Evolutionary conservation across 441 rosid genomes (phyloP).

Genomic region (Flueggea neowawraea): DNA sequence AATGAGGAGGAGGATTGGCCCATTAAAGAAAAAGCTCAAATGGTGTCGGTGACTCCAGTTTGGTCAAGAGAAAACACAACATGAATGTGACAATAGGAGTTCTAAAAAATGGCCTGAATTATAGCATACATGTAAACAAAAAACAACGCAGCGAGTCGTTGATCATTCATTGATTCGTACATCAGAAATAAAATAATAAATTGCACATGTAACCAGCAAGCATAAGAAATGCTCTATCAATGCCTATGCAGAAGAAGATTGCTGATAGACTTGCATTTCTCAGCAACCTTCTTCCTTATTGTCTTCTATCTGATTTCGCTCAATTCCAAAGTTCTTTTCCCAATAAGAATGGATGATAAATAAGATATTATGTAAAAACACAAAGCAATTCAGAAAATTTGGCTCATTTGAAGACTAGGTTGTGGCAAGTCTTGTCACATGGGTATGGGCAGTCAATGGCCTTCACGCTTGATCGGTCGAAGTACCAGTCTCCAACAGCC

Average conservation of each 20-base stretch:
- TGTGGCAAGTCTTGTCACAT: constrained; percentile 88
- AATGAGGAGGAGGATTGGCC: too few relatives aligned
- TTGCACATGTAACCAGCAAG: background rate
- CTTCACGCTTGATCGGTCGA: constrained; percentile 62
- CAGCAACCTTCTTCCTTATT: constrained; percentile 21
- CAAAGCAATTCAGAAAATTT: background rate
- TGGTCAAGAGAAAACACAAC: too few relatives aligned
- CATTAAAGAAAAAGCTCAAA: too few relatives aligned
- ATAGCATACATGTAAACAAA: too few relatives aligned
- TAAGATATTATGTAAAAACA: constrained; percentile 2
- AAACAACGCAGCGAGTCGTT: background rate
- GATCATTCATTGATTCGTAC: too few relatives aligned
- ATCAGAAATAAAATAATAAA: background rate
- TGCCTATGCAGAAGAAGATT: constrained; percentile 2
- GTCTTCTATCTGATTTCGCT: constrained; percentile 20
- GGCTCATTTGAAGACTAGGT: constrained; percentile 62
- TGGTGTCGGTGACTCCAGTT: too few relatives aligned
- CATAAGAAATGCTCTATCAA: constrained; percentile 13
- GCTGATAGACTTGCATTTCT: constrained; percentile 25
- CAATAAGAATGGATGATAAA: constrained; percentile 14
- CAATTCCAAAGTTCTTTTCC: constrained; percentile 12
- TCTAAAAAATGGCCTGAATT: too few relatives aligned
- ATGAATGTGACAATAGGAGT: too few relatives aligned
- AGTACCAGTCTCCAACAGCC: constrained; percentile 99
- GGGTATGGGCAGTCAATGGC: constrained; percentile 84